Evolutionary conservation across 495 filamentous ascomycete species (phyloP).

Genomic region (Acidiella bohemica): DNA sequence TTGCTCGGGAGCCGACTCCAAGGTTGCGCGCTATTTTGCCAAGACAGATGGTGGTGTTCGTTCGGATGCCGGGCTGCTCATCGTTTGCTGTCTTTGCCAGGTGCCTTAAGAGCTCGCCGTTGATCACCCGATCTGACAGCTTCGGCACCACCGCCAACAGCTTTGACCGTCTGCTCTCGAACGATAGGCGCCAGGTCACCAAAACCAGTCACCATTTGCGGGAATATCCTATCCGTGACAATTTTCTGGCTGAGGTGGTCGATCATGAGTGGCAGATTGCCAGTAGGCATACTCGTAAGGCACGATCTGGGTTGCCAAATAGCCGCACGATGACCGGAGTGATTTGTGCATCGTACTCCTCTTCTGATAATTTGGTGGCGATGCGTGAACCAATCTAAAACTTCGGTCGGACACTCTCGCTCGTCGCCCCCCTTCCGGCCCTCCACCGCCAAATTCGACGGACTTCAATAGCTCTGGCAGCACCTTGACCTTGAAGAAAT

Average conservation of each 20-base stretch:
- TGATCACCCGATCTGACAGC: slow-evolving; percentile 80
- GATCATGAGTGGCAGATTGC: slow-evolving; percentile 83
- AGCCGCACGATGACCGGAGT: slow-evolving; percentile 78
- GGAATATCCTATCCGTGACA: slow-evolving; percentile 94
- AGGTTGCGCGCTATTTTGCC: slow-evolving; percentile 90
- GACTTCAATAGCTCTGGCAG: slow-evolving; percentile 92
- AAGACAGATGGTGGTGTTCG: slow-evolving; percentile 93
- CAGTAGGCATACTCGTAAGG: slow-evolving; percentile 83
- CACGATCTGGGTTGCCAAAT: slow-evolving; percentile 83
- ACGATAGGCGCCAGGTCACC: slow-evolving; percentile 82
- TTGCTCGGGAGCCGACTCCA: slow-evolving; percentile 55
- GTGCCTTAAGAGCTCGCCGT: slow-evolving; percentile 81
- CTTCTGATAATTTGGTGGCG: slow-evolving; percentile 65
- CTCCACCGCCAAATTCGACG: slow-evolving; percentile 92
- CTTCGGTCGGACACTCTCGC: too few relatives aligned
- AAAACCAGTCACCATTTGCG: slow-evolving; percentile 88
- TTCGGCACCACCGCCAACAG: slow-evolving; percentile 79
- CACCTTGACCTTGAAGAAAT: slow-evolving; percentile 94
- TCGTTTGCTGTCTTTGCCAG: slow-evolving; percentile 95
- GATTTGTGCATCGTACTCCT: slow-evolving; percentile 75
- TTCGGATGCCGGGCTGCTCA: slow-evolving; percentile 92
- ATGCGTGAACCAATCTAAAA: slow-evolving; percentile 83
- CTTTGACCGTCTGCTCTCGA: slow-evolving; percentile 88
- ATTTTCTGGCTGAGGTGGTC: slow-evolving; percentile 77
- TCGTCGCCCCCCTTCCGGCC: too few relatives aligned